Base-by-base conservation (phyloP, 345 rosid species). In the Arabis alpina region DNA sequence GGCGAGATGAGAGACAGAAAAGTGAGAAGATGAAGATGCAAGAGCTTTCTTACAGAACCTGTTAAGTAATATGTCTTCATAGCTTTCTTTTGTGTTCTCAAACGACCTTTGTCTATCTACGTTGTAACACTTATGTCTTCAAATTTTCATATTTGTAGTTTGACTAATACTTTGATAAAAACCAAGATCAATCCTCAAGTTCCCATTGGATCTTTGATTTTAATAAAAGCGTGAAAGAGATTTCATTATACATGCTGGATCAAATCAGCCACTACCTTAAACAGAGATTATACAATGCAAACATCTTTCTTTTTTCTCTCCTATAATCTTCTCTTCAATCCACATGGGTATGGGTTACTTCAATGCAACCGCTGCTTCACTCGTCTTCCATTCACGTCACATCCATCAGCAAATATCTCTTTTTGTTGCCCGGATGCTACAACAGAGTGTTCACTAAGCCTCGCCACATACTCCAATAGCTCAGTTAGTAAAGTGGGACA, bases 301-400 rank as follows among this genome's bases (percentile, higher is more conserved):
- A 63, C 2, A 14, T 56, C 13, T 55, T 40, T 23, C 23, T 30
- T n/a, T 5, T 13, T 49, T 19, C 25, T 45, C 54, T 8, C 13
- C 54, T 4, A 11, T 32, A 32, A 32, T 32, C 36, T 36, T 36
- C 10, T 8, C 10, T 36, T 36, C 40, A 2, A 10, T 36, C 10
- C 10, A 36, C 40, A 36, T 8, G 3, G 10, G 40, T 7, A 36
- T 8, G 3, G 10, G 40, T 7, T 36, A 36, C 40, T 32, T 76
- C 43, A 76, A n/a, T 82, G 84, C 52, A 86, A 44, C 71, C 96
- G 85, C 61, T 74, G 96, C 83, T 89, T 89, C 72, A 89, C 92
- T 63, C 96, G 74, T 66, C 96, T 77, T 24, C 92, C 91, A 34
- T 76, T 81, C 10, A 34, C 54, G 54, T 87, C 91, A 5, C 76